These are phyloP conservation scores for Dactylis glomerata DNA, from an alignment of 176 grass and related monocot species.

Conservation along the genomic window DNA sequence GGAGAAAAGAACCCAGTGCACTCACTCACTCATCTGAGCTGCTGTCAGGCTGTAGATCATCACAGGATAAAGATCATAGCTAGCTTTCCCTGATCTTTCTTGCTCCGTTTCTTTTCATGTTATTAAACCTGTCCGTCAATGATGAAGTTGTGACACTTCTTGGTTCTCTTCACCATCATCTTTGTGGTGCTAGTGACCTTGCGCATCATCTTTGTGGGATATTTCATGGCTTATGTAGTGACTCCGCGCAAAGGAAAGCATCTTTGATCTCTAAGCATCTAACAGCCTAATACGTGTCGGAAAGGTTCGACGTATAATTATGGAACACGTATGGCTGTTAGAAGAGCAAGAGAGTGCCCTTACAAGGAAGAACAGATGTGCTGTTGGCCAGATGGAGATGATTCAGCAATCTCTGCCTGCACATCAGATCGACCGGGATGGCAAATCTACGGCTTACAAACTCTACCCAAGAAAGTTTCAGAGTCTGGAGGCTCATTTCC, in stretches of 20 bases:
- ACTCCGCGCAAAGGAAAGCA: background rate
- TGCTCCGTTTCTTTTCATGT: background rate
- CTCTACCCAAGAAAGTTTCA: background rate
- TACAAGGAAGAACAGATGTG: background rate
- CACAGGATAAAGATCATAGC: background rate
- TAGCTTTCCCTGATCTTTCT: background rate
- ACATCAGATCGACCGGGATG: background rate
- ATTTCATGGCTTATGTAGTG: background rate
- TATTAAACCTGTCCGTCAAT: background rate
- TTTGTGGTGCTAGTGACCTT: background rate
- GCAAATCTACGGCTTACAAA: background rate
- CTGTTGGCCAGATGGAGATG: background rate
- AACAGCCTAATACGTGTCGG: background rate
- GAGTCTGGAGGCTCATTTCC: too few species aligned
- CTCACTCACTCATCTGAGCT: conserved; percentile 6
- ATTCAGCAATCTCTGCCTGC: background rate
- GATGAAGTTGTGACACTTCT: background rate
- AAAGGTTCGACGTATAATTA: background rate
- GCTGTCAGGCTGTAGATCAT: background rate
- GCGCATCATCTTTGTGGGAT: background rate
- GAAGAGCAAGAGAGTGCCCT: background rate
- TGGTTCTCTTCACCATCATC: background rate
- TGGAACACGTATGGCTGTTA: background rate
- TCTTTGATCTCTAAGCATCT: background rate
- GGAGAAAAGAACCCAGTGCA: conserved; percentile 5